Base-by-base conservation (phyloP, 1,139 yeast species). In the Saccharomyces pastorianus region DNA sequence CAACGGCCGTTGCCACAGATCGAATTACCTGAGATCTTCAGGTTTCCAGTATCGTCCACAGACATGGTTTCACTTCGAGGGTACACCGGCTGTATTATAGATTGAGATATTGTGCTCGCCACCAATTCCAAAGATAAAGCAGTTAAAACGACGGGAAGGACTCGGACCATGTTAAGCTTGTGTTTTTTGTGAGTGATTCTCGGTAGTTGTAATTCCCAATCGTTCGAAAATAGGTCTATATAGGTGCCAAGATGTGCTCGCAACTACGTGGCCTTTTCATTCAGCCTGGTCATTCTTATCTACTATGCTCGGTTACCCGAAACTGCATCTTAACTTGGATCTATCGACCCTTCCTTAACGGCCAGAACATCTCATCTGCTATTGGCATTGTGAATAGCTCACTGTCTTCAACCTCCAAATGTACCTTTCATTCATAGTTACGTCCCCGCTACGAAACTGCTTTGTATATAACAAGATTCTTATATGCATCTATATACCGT, bases 1-100 rank as follows among this genome's bases (percentile, higher is more conserved):
- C 95, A 85, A 59, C 81, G 79, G 9, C 67, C 61, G 1, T 78
- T 75, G 58, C 78, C 73, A 64, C 86, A 82, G 51, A 81, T 75
- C 38, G 44, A 38, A 17, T 17, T 38, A 17, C 25, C 23, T 38
- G 44, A 17, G 9, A 38, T 38, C 13, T 7, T n/a, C 23, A 17
- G 44, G 44, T 17, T 7, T 38, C 13, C 0, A 5, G 11, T 38
- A 38, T 38, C 44, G 25, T 38, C 44, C 11, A 7, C 44, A 38
- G 44, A 11, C 44, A 38, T 38, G 13, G 1, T 9, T 7, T 38
- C 25, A 9, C 23, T 17, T 17, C 25, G 25, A 38, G 25, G 11
- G 8, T 11, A 4, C 44, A 17, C 44, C 6, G 44, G 11, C 6
- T 8, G 23, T 17, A 38, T 9, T 8, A 9, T 8, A 8, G 13